Evolutionary conservation across 805 yeast genomes (phyloP), one percentile per base, ranked within the genome.

Genomic region (Suhomyces pyralidae): DNA sequence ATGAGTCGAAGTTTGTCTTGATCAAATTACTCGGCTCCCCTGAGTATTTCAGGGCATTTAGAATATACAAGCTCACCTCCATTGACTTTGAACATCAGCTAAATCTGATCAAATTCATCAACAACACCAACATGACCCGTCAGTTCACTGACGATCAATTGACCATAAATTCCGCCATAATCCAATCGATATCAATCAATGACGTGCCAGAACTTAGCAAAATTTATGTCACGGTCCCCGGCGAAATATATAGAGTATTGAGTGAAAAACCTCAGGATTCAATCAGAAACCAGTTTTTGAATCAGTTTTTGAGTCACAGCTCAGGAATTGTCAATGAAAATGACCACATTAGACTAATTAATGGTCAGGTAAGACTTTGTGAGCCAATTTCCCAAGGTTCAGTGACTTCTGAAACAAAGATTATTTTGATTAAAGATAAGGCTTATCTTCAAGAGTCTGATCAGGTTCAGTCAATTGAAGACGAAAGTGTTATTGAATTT

Each of bases 341-440:
- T 22, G 82, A 79, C 54, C 48, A 59, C 7, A 66, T 80, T 2
- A 66, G 80, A 17, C 65, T 64, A 4, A 60, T 82, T 17, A 77
- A 78, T 55, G 87, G 87, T 19, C 60, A 61, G 6, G 77, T 89
- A 2, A 59, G 80, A 3, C 76, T 84, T 22, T 82, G 90, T 63
- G 96, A 88, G 58, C 96, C 96, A 0, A 76, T 82, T 2, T 81
- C 79, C 42, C 96, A 88, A 63, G 96, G 96, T 0, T 57, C 64
- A 6, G 60, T 86, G 0, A 65, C 69, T 19, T 51, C 57, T 1
- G 65, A 67, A 1, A 84, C 93, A 0, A 71, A 71, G n/a, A 68
- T 89, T 2, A 78, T 84, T 2, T 67, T 88, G 28, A 79, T 84
- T 15, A 79, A 76, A 53, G 51, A 51, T 12, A 46, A 58, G 9